phyloP scores from a whole-genome alignment of 1,284 basidiomycete genomes.

The Leccinum variabile region DNA sequence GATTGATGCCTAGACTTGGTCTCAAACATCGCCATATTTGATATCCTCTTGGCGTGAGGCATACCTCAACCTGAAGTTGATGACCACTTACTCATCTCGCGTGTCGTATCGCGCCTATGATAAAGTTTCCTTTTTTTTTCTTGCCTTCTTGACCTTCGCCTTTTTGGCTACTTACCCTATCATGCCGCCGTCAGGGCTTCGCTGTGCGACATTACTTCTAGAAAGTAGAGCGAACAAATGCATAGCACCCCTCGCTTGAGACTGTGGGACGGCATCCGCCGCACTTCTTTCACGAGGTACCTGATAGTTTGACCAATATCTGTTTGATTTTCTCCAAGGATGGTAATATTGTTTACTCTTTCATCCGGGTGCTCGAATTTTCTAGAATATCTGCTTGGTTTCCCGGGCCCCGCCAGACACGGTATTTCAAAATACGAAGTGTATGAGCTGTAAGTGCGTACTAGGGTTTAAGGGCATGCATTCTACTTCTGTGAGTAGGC shows the following conservation, averaged over 20 bases:
- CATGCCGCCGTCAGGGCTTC: constrained; percentile 9
- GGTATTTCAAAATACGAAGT: not conserved
- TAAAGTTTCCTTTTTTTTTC: constrained; percentile 10
- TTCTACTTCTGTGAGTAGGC: not conserved
- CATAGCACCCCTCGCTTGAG: constrained; percentile 7
- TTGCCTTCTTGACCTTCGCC: not conserved
- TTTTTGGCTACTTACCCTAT: constrained; percentile 17
- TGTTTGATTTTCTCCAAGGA: not conserved
- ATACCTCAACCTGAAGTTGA: constrained; percentile 12
- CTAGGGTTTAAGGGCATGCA: not conserved
- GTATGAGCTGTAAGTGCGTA: not conserved
- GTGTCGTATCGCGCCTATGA: constrained; percentile 2
- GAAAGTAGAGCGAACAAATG: constrained; percentile 14
- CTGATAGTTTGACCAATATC: constrained; percentile 12
- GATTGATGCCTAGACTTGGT: constrained; percentile 15
- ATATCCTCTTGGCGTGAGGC: constrained; percentile 1
- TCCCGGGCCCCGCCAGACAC: not conserved
- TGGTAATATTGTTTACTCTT: constrained; percentile 11
- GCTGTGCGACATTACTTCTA: constrained; percentile 7
- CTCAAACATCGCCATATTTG: not conserved
- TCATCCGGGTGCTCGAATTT: not conserved
- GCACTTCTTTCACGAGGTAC: constrained; percentile 14
- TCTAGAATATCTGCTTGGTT: constrained; percentile 5
- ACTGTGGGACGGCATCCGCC: constrained; percentile 4
- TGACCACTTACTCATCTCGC: constrained; percentile 1